A percentile compares a stretch with the other conserved stretches of the same genome.
phyloP scores from a whole-genome alignment of 2,329 filamentous ascomycete species.

The Colletotrichum falcatum region DNA sequence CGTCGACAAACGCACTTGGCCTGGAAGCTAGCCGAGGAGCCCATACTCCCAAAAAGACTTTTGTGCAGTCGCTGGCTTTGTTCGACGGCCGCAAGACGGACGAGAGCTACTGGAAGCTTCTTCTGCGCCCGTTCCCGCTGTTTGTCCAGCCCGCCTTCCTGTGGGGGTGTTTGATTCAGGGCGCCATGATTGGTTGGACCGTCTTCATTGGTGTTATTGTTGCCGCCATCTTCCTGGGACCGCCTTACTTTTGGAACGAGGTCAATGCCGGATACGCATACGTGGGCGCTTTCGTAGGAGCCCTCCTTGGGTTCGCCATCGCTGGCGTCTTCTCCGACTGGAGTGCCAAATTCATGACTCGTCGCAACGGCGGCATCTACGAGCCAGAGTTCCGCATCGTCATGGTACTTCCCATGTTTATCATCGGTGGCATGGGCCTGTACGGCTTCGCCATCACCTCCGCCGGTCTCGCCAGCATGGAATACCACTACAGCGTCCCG shows the following conservation, averaged over 20 bases:
- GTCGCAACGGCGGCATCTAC: conserved; percentile 82
- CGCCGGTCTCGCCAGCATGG: conserved; percentile 62
- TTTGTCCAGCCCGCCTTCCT: conserved; percentile 87
- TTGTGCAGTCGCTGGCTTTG: conserved; percentile 69
- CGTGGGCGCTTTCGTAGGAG: conserved; percentile 86
- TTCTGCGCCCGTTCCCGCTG: conserved; percentile 82
- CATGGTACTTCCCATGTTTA: conserved; percentile 83
- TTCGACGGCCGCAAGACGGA: conserved; percentile 88
- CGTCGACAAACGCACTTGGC: neutral
- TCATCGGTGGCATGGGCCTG: conserved; percentile 81
- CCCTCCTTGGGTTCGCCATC: conserved; percentile 80
- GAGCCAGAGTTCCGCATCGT: conserved; percentile 92
- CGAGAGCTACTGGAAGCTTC: conserved; percentile 75
- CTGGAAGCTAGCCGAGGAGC: conserved; percentile 29
- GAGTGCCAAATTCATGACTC: conserved; percentile 77
- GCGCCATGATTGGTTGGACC: conserved; percentile 93
- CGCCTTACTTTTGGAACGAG: conserved; percentile 85
- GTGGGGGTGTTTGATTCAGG: conserved; percentile 85
- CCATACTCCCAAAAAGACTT: conserved; percentile 66
- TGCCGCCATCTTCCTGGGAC: conserved; percentile 83
- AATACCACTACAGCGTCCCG: conserved; percentile 79
- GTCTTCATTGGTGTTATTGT: conserved; percentile 90
- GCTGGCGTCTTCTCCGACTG: conserved; percentile 80
- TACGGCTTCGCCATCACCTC: conserved; percentile 87
- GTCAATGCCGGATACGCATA: conserved; percentile 89